Percentiles rank a stretch among this genome's conserved stretches.
phyloP scores from a whole-genome alignment of 2,329 filamentous ascomycete genomes.

The Fusarium nygamai region DNA sequence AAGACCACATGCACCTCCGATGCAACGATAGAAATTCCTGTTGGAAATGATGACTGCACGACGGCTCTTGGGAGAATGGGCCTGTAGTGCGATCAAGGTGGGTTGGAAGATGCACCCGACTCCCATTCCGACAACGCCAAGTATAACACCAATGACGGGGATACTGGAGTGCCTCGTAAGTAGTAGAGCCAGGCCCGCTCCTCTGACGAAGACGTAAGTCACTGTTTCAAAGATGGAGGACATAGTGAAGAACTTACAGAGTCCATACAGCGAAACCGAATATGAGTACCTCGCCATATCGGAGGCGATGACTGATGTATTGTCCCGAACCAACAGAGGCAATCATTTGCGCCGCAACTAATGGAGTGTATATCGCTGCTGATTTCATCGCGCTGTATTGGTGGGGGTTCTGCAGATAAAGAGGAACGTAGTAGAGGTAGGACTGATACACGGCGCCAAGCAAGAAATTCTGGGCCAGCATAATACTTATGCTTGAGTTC shows the following conservation, averaged over 20 bases:
- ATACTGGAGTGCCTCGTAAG: neutral
- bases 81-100: neutral
- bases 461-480: neutral
- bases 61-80: neutral
- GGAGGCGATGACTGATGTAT: neutral
- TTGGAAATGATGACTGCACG: conserved; percentile 1
- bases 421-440: neutral
- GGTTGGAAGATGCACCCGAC: neutral
- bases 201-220: neutral
- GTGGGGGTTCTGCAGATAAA: neutral
- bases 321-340: neutral
- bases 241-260: accelerated
- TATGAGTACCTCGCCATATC: neutral
- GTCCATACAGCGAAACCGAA: neutral
- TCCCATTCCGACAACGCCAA: neutral
- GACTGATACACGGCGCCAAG: neutral
- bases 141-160: neutral
- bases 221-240: accelerated
- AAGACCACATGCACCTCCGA: neutral
- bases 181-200: neutral
- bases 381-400: neutral
- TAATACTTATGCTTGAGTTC: neutral
- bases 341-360: neutral
- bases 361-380: neutral
- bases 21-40: conserved; percentile 2